A percentile compares a stretch with the other conserved stretches of the same genome.
These are phyloP conservation scores for Stellera chamaejasme DNA, from an alignment of 345 rosid genomes.

Conservation along the genomic window DNA sequence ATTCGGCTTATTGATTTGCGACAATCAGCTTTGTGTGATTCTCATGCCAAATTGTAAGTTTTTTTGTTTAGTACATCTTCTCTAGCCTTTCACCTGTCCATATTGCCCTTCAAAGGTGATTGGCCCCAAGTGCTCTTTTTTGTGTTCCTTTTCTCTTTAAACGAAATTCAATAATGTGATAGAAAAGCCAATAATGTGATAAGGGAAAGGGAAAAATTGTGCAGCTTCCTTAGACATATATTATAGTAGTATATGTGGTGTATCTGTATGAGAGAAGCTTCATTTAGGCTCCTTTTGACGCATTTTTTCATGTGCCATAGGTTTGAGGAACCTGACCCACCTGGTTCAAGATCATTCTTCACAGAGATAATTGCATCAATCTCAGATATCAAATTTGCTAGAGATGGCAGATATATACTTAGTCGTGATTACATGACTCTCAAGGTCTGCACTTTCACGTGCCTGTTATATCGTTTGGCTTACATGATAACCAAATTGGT, in stretches of 20 bases:
- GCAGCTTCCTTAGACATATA: too few relatives aligned
- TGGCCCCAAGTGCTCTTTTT: too few relatives aligned
- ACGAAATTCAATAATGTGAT: too few relatives aligned
- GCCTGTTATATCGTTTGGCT: conserved; percentile 1
- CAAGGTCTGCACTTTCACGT: conserved; percentile 43
- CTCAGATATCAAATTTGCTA: conserved; percentile 90
- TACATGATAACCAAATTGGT: too few relatives aligned
- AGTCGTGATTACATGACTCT: conserved; percentile 99
- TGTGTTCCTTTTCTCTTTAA: too few relatives aligned
- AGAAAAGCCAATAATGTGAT: too few relatives aligned
- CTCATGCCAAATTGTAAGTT: conserved; percentile 90
- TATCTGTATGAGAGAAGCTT: too few relatives aligned
- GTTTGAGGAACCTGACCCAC: conserved; percentile 92
- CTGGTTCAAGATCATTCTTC: conserved; percentile 92
- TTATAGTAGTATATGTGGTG: too few relatives aligned
- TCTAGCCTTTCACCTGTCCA: neutral
- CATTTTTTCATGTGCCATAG: conserved; percentile 30
- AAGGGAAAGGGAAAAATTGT: too few relatives aligned
- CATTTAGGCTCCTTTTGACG: too few relatives aligned
- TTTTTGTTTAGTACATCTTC: neutral
- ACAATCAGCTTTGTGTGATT: conserved; percentile 92
- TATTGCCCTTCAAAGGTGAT: too few relatives aligned
- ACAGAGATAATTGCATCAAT: conserved; percentile 99
- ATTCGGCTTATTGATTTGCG: conserved; percentile 94
- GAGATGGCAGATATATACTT: conserved; percentile 81